phyloP scores from a whole-genome alignment of 345 rosid genomes.

The Salix dunnii region DNA sequence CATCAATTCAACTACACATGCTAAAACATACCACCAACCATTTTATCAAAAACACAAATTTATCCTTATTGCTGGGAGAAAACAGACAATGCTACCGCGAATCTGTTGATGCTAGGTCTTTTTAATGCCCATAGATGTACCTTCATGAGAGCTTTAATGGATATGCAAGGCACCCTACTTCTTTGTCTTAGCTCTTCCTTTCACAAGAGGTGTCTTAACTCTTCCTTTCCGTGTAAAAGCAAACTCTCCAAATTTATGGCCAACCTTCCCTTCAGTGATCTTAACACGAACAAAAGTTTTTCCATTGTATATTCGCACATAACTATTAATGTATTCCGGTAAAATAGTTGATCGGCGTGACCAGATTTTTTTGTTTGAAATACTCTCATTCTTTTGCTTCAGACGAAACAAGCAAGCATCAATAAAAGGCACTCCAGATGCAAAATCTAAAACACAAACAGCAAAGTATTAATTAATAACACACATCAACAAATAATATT shows the following conservation, averaged over 20 bases:
- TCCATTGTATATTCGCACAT: conserved; percentile 46
- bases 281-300: conserved; percentile 41
- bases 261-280: conserved; percentile 52
- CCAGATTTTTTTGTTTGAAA: conserved; percentile 41
- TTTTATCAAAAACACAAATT: too few relatives aligned
- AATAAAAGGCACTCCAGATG: conserved; percentile 7
- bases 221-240: conserved; percentile 39
- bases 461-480: too few relatives aligned
- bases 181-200: neutral
- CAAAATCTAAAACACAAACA: too few relatives aligned
- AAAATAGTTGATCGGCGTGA: conserved; percentile 34
- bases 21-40: too few relatives aligned
- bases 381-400: conserved; percentile 19
- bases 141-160: too few relatives aligned
- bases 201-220: neutral
- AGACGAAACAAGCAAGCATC: conserved; percentile 38
- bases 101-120: too few relatives aligned
- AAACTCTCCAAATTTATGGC: conserved; percentile 53
- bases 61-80: too few relatives aligned
- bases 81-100: too few relatives aligned
- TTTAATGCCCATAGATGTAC: too few relatives aligned
- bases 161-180: neutral
- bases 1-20: too few relatives aligned
- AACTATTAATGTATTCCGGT: conserved; percentile 40
- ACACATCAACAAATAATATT: too few relatives aligned